Evolutionary conservation across 306 rosid genomes (phyloP).

Genomic region (Vachellia collinsii): DNA sequence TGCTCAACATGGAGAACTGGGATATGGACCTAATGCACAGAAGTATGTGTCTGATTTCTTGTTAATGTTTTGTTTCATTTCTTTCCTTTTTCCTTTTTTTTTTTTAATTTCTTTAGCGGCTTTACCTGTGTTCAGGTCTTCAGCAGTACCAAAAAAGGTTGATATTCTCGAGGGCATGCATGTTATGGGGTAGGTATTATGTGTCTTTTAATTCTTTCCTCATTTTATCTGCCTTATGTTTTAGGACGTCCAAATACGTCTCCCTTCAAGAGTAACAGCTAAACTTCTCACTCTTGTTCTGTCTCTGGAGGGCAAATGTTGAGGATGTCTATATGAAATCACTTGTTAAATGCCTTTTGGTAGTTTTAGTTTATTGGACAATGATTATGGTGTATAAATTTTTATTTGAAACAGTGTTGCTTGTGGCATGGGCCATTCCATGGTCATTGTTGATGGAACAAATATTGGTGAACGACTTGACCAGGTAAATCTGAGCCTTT

Average conservation of each 20-base stretch:
- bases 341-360: conserved; percentile 2
- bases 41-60: conserved; percentile 59
- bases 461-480: conserved; percentile 76
- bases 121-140: conserved; percentile 61
- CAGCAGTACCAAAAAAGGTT: conserved; percentile 92
- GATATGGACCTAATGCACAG: conserved; percentile 95
- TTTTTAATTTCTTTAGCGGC: conserved; percentile 14
- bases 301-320: conserved; percentile 3
- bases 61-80: not conserved
- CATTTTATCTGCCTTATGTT: not conserved
- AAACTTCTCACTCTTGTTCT: not conserved
- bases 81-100: not conserved
- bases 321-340: not conserved
- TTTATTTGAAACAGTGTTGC: conserved; percentile 73
- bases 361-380: not conserved
- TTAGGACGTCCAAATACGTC: not conserved
- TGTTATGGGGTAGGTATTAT: conserved; percentile 65
- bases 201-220: not conserved
- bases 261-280: not conserved
- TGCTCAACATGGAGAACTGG: conserved; percentile 96
- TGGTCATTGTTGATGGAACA: conserved; percentile 86
- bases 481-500: conserved; percentile 58
- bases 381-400: conserved; percentile 21
- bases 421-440: conserved; percentile 87
- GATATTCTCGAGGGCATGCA: conserved; percentile 94